Evolutionary conservation across 495 filamentous ascomycete genomes (phyloP).

Genomic region (Aspergillus affinis): DNA sequence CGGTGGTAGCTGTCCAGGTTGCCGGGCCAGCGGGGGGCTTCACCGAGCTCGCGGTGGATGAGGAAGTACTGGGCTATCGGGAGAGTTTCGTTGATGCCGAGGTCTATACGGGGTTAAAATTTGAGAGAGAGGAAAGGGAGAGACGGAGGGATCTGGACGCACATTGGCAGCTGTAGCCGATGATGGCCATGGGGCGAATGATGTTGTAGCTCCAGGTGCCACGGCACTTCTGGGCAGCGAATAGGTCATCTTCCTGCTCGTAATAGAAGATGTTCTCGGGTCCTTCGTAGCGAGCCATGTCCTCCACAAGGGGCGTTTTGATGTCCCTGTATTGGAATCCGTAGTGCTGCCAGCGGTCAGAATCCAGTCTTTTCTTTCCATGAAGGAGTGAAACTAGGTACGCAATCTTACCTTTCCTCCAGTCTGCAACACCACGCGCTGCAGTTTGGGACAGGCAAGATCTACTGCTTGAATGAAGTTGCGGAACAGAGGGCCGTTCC

Average conservation of each 20-base stretch:
- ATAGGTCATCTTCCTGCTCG: slow-evolving; percentile 11
- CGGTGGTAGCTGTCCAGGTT: slow-evolving; percentile 5
- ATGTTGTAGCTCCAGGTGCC: slow-evolving; percentile 22
- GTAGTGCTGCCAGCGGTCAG: slow-evolving; percentile 10
- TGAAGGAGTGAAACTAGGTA: too few relatives aligned
- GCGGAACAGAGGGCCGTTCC: slow-evolving; percentile 20
- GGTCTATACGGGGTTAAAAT: background rate
- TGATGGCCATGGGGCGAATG: slow-evolving; percentile 19
- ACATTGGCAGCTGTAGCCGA: slow-evolving; percentile 14
- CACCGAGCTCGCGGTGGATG: slow-evolving; percentile 19
- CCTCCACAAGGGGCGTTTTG: background rate
- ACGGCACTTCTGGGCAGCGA: slow-evolving; percentile 7
- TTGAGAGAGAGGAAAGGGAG: background rate
- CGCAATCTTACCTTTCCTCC: slow-evolving; percentile 11
- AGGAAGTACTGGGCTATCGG: slow-evolving; percentile 19
- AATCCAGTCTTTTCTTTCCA: too few relatives aligned
- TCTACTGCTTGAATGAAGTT: slow-evolving; percentile 22
- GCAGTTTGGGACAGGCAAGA: slow-evolving; percentile 1
- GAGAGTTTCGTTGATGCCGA: slow-evolving; percentile 18
- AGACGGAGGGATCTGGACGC: background rate
- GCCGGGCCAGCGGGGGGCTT: background rate
- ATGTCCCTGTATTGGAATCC: background rate
- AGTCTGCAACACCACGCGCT: slow-evolving; percentile 11
- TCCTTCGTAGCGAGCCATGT: slow-evolving; percentile 5
- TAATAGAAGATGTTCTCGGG: slow-evolving; percentile 13